These are phyloP conservation scores for Groenewaldozyma salmanticensis DNA, from an alignment of 805 yeast species.

Conservation along the genomic window DNA sequence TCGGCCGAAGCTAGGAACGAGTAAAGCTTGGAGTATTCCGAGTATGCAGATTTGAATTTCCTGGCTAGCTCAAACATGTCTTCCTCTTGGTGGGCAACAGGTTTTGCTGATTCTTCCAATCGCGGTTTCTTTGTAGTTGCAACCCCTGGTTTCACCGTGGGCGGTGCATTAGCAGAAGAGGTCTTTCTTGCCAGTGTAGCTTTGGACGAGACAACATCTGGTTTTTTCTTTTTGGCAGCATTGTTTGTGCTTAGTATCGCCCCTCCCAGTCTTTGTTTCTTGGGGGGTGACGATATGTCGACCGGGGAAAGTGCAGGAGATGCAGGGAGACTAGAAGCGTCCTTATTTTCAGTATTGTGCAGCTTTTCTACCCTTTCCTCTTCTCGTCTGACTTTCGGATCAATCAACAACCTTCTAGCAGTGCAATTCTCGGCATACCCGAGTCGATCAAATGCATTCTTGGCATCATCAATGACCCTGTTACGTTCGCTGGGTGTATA, in stretches of 20 bases:
- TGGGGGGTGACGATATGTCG: neutral
- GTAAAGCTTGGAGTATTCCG: slow-evolving; percentile 42
- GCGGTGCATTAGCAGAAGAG: neutral
- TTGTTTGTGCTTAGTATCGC: neutral
- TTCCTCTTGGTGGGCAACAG: too few relatives aligned
- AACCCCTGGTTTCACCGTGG: neutral
- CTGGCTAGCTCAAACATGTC: slow-evolving; percentile 37
- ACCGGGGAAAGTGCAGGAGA: neutral
- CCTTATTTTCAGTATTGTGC: neutral
- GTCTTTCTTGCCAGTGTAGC: neutral
- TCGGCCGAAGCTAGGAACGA: slow-evolving; percentile 18
- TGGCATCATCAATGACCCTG: slow-evolving; percentile 22
- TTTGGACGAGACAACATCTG: neutral
- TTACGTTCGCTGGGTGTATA: slow-evolving; percentile 27
- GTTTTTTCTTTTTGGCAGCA: neutral
- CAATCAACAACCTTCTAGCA: slow-evolving; percentile 21
- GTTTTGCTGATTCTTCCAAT: too few relatives aligned
- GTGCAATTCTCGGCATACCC: slow-evolving; percentile 21
- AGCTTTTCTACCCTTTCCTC: too few relatives aligned
- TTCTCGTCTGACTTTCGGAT: slow-evolving; percentile 22
- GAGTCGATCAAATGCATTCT: slow-evolving; percentile 24
- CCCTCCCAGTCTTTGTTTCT: neutral
- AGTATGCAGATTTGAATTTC: slow-evolving; percentile 39
- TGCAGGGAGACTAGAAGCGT: neutral
- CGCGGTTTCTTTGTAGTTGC: slow-evolving; percentile 1